Conservation (phyloP, 208 protist species). For the Trypanosomatidae sp. region DNA sequence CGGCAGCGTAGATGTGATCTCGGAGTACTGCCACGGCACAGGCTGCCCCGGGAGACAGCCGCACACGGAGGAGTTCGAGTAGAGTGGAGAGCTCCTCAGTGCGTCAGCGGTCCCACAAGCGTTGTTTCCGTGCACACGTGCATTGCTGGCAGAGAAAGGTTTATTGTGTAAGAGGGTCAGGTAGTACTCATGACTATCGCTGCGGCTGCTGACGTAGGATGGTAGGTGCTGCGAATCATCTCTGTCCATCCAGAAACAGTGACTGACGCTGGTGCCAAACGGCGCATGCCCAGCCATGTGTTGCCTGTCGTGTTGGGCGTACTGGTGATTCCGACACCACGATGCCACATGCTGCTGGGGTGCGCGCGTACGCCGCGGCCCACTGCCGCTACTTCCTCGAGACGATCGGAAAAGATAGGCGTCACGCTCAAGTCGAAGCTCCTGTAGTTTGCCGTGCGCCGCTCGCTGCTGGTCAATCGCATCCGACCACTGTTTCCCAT, state of each 20-base stretch:
- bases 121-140: neutral
- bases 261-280: slow-evolving; percentile 21
- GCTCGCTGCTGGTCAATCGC: slow-evolving; percentile 13
- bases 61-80: slow-evolving; percentile 1
- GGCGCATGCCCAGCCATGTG: slow-evolving; percentile 1
- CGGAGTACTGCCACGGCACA: slow-evolving; percentile 1
- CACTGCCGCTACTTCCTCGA: neutral
- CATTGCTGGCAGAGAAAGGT: neutral
- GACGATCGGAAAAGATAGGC: neutral
- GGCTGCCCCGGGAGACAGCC: neutral
- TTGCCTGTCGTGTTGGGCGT: neutral
- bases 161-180: neutral
- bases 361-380: neutral
- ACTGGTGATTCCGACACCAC: neutral
- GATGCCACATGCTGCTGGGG: neutral
- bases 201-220: neutral
- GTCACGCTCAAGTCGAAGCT: slow-evolving; percentile 18
- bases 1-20: neutral
- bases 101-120: neutral
- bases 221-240: neutral
- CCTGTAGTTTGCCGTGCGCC: slow-evolving; percentile 16
- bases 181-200: neutral
- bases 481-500: slow-evolving; percentile 4
- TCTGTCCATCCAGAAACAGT: slow-evolving; percentile 6
- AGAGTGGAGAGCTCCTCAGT: neutral